A percentile compares a stretch with the other conserved stretches of the same genome.
phyloP scores from a whole-genome alignment of 1,139 yeast species.

The Debaryomyces singareniensis region DNA sequence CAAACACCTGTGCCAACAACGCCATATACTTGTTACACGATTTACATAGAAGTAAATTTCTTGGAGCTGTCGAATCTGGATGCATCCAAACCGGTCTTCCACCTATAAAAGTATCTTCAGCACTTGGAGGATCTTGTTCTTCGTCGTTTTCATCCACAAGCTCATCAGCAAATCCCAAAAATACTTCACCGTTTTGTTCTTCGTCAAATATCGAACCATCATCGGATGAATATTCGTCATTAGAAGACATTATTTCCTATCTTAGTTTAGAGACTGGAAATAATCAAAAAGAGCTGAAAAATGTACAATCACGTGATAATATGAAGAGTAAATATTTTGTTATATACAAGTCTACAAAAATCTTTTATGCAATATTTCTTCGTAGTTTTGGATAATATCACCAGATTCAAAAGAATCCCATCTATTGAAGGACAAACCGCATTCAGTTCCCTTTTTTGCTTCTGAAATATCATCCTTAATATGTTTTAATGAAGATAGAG shows the following conservation, averaged over 20 bases:
- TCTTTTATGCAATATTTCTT: constrained; percentile 62
- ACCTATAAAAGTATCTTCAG: constrained; percentile 77
- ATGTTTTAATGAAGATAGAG: constrained; percentile 68
- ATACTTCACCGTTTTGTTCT: constrained; percentile 17
- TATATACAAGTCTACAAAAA: constrained; percentile 39
- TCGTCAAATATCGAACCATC: constrained; percentile 27
- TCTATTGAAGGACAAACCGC: constrained; percentile 72
- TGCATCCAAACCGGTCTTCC: constrained; percentile 62
- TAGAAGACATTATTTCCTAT: constrained; percentile 20
- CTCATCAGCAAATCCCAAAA: constrained; percentile 62
- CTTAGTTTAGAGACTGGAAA: neutral
- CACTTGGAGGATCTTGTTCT: constrained; percentile 41
- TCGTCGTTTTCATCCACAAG: constrained; percentile 25
- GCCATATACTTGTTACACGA: constrained; percentile 60
- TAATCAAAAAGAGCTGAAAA: neutral
- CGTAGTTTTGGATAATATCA: constrained; percentile 69
- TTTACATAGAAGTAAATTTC: constrained; percentile 50
- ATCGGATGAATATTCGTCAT: constrained; percentile 39
- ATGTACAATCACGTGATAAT: constrained; percentile 3
- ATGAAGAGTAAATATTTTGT: neutral
- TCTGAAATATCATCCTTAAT: constrained; percentile 76
- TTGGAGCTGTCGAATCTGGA: constrained; percentile 49
- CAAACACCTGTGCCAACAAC: constrained; percentile 68
- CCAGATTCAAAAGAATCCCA: constrained; percentile 74
- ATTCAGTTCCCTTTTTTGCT: constrained; percentile 80